These are phyloP conservation scores for Pythium aquatile DNA, from an alignment of 352 stramenopile species.

Conservation along the genomic window DNA sequence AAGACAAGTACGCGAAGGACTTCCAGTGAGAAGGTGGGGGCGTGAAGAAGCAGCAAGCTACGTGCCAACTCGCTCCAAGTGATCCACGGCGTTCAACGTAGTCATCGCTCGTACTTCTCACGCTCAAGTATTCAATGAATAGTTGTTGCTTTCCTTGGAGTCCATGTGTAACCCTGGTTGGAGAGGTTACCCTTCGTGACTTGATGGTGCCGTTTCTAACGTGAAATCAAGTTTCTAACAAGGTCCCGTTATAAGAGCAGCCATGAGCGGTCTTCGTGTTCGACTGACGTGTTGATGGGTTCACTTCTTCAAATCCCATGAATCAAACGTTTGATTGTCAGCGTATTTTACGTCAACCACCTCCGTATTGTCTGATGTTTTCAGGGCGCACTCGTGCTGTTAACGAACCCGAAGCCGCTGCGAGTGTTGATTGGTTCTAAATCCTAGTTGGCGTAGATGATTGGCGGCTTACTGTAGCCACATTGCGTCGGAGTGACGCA, in stretches of 20 bases:
- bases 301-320: conserved; percentile 8
- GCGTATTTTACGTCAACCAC: conserved; percentile 13
- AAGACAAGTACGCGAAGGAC: conserved; percentile 94
- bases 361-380: conserved; percentile 9
- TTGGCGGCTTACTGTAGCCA: conserved; percentile 20
- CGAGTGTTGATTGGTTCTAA: conserved; percentile 19
- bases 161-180: background rate
- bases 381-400: conserved; percentile 4
- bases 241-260: background rate
- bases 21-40: conserved; percentile 44
- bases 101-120: background rate
- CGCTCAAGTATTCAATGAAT: background rate
- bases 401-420: conserved; percentile 4
- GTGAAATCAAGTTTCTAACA: background rate
- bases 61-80: background rate
- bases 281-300: conserved; percentile 9
- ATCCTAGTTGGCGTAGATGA: background rate
- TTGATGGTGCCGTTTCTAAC: background rate
- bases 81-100: background rate
- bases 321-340: conserved; percentile 28
- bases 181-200: background rate
- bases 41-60: background rate
- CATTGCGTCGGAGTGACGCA: conserved; percentile 15
- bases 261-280: conserved; percentile 10
- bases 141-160: background rate